phyloP scores from a whole-genome alignment of 441 rosid genomes.

The Geranium incanum region DNA sequence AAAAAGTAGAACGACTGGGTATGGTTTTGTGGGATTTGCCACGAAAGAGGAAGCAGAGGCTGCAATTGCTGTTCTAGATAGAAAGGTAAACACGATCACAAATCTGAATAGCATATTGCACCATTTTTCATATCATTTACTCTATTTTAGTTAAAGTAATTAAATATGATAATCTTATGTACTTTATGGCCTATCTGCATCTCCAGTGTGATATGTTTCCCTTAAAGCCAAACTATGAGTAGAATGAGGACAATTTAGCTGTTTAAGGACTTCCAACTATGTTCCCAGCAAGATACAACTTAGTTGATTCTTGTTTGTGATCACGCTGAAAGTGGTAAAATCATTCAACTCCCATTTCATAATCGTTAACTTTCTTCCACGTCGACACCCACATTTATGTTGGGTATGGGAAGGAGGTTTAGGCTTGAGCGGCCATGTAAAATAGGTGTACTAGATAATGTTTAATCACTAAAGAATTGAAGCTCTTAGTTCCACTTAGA shows the following conservation, averaged over 20 bases:
- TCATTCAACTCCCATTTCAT: too few species aligned
- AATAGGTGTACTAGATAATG: too few species aligned
- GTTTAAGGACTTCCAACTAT: neutral
- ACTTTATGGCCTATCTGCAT: neutral
- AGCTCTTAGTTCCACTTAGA: too few species aligned
- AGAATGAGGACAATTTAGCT: neutral
- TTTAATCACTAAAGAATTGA: too few species aligned
- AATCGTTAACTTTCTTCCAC: neutral
- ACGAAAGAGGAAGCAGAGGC: slow-evolving; percentile 75
- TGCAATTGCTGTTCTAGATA: slow-evolving; percentile 57
- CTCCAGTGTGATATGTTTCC: neutral
- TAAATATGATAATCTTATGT: neutral
- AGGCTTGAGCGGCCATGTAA: too few species aligned
- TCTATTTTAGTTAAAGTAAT: too few species aligned
- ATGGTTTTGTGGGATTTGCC: slow-evolving; percentile 78
- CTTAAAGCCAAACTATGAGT: neutral
- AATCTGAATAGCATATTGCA: neutral
- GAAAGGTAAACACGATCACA: slow-evolving; percentile 50
- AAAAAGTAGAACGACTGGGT: slow-evolving; percentile 55
- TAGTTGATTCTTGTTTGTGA: neutral
- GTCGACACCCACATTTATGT: too few species aligned
- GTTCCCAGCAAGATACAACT: neutral
- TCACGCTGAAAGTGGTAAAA: neutral
- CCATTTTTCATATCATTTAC: too few species aligned
- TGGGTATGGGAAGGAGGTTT: too few species aligned